Percentiles rank a stretch among this genome's conserved stretches.
phyloP scores from a whole-genome alignment of 768 basidiomycete species.

The Russula griseocarnosa region DNA sequence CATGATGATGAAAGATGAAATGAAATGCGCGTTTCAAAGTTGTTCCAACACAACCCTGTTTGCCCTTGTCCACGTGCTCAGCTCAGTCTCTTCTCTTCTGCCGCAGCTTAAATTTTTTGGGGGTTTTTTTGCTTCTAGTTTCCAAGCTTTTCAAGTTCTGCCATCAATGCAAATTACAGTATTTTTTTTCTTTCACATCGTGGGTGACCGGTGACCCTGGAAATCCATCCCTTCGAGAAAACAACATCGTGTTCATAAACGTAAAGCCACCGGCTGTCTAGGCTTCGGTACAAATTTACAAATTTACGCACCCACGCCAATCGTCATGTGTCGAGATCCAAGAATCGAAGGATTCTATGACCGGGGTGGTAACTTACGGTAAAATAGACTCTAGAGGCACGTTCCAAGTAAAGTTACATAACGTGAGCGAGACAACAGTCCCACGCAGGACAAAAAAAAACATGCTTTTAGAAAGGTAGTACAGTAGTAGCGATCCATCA shows the following conservation, averaged over 20 bases:
- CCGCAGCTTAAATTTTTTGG: neutral
- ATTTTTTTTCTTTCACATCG: too few species aligned
- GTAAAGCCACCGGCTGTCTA: conserved; percentile 11
- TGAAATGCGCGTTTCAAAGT: neutral
- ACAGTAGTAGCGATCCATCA: neutral
- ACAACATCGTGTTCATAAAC: conserved; percentile 14
- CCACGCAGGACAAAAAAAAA: neutral
- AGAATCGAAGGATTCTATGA: neutral
- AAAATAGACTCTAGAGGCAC: neutral
- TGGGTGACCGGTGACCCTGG: too few species aligned
- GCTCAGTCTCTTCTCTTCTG: too few species aligned
- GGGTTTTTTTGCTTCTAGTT: neutral
- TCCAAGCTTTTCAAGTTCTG: neutral
- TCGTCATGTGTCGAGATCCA: neutral
- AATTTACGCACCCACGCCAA: neutral
- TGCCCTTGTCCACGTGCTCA: too few species aligned
- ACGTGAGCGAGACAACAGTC: neutral
- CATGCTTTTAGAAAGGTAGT: neutral
- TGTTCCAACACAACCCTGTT: too few species aligned
- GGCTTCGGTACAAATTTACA: conserved; percentile 6
- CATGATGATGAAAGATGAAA: too few species aligned
- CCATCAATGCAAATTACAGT: too few species aligned
- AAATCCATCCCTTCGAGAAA: conserved; percentile 14
- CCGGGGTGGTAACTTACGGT: too few species aligned
- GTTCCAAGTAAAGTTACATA: neutral